Evolutionary conservation across 352 stramenopile genomes (phyloP), one percentile per base, ranked within the genome.

Genomic region (Phytophthora sojae): DNA sequence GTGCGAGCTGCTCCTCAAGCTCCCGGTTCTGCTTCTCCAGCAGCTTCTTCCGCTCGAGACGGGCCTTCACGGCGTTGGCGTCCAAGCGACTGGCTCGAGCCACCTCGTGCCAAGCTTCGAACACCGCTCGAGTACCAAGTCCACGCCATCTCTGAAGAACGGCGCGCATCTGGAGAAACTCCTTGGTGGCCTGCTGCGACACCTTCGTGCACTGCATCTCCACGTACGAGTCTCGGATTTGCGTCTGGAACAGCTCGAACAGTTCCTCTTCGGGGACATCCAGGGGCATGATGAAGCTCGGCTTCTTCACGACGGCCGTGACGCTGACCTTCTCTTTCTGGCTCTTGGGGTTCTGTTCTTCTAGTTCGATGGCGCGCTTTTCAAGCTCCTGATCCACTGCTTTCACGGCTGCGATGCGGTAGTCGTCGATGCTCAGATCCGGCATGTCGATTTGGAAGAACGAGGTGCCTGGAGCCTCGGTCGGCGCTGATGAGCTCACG

Each of bases 71-170:
- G 0, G 79, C 64, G 14, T 47, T 59, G 2, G 78, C 71, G 37
- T 90, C 71, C 6, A 73, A 57, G 15, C 76, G 63, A 59, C 75
- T 82, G 14, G 61, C 68, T 17, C 66, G 68, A 61, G 78, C 77
- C 44, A 89, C 75, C 29, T 91, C 81, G 5, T 83, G 80, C 85
- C 83, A 93, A 15, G 75, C 80, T 23, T 91, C 80, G 58, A 91
- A 91, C 1, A 93, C 62, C 4, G 78, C 71, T 37, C 80, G 83
- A 17, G 78, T 82, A 32, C 78, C 75, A n/a, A 84, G 64, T 0
- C 85, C 79, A 56, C 81, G 80, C 85, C 85, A 91, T 15, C 79
- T 65, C 63, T 80, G 73, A 26, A 91, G 61, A 62, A 88, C 83
- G 0, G 72, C 73, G 21, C 83, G 83, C 81, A 91, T 89, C 54